Base-by-base conservation (phyloP, 2,329 filamentous ascomycete species). In the Diaporthe citriasiana region DNA sequence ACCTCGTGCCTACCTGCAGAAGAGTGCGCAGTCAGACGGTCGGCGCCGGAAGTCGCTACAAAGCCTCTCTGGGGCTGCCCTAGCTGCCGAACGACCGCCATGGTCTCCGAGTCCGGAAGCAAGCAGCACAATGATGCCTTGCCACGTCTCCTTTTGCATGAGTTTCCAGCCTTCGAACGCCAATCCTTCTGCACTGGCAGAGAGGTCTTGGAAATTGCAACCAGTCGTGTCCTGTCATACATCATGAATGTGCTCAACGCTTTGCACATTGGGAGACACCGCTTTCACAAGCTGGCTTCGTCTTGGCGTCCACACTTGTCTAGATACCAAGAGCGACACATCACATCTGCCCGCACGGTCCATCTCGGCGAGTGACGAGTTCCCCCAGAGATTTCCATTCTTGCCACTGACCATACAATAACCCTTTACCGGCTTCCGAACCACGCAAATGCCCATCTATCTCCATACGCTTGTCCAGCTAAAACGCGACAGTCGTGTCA, bases 101-200 rank as follows among this genome's bases (percentile, higher is more conserved):
- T 22, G 47, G 45, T 15, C 55, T 60, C 56, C 42, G 53, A 60
- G 10, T 4, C 56, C 69, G 45, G 27, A 30, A 51, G 27, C 47
- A 51, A 51, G 17, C 30, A 60, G 38, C 40, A 71, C n/a, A 6
- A 71, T 51, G 27, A 50, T 30, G 45, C 12, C 33, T 60, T 51
- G 69, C 69, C 69, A 53, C 69, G 56, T 53, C 55, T 12, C 35
- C n/a, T 27, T 27, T 35, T 27, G 55, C 51, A 40, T 68, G 33
- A 35, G 10, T 40, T 51, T 30, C 10, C 55, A 51, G 25, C 30
- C n/a, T 22, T 30, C 47, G 33, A 27, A 22, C 25, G 10, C 47
- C 33, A 40, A 10, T 35, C 47, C 22, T 30, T 27, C n/a, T 19
- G 63, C 45, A 5, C 6, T 53, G 30, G 33, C 27, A 63, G 47